Evolutionary conservation across 352 stramenopile genomes (phyloP).

Genomic region (Globisporangium radiosum): DNA sequence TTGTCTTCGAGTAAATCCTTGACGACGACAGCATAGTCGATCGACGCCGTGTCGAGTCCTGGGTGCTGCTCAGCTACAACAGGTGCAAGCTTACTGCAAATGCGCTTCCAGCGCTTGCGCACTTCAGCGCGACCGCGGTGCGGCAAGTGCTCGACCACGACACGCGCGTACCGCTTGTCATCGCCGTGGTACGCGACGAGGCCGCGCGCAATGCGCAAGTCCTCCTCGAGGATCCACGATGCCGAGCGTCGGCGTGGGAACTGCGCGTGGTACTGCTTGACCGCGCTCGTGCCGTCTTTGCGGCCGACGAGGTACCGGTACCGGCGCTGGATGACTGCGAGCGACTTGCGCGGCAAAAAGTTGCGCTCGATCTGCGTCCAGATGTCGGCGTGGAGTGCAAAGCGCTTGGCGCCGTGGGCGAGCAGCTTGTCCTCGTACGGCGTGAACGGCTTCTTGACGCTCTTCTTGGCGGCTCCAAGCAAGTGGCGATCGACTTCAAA

Average conservation of each 20-base stretch:
- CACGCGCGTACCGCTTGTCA: conserved; percentile 50
- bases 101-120: conserved; percentile 54
- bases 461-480: conserved; percentile 32
- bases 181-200: conserved; percentile 61
- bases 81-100: conserved; percentile 25
- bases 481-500: conserved; percentile 71
- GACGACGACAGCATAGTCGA: conserved; percentile 45
- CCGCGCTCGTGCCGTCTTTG: conserved; percentile 45
- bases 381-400: conserved; percentile 33
- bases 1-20: conserved; percentile 53
- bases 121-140: conserved; percentile 64
- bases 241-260: conserved; percentile 26
- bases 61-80: conserved; percentile 21
- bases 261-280: conserved; percentile 56
- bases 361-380: conserved; percentile 60
- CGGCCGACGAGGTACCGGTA: conserved; percentile 67
- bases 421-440: conserved; percentile 57
- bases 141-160: conserved; percentile 51
- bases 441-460: conserved; percentile 46
- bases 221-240: conserved; percentile 73
- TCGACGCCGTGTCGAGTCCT: conserved; percentile 27
- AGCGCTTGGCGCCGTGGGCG: conserved; percentile 61
- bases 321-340: conserved; percentile 40
- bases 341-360: conserved; percentile 56
- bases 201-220: conserved; percentile 66